Evolutionary conservation across 2,329 filamentous ascomycete genomes (phyloP).

Genomic region (Pyrenochaeta sp.): DNA sequence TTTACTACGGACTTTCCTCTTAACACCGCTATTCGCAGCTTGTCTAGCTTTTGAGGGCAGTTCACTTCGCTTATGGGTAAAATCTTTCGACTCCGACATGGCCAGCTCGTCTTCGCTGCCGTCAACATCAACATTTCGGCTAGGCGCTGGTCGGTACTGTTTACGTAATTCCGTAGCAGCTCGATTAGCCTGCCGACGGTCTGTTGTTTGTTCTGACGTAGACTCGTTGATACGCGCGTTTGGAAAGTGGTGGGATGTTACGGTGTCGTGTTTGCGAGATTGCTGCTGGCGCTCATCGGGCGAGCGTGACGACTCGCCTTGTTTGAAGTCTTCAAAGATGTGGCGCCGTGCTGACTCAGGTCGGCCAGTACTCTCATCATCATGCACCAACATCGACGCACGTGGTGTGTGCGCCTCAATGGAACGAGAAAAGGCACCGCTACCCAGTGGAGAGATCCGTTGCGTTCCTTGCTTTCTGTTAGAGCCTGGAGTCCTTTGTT

Average conservation of each 20-base stretch:
- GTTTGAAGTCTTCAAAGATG: conserved; percentile 18
- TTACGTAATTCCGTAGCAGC: conserved; percentile 17
- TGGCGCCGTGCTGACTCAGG: conserved; percentile 1
- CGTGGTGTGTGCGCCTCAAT: neutral
- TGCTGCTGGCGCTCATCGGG: neutral
- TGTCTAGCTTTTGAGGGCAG: conserved; percentile 9
- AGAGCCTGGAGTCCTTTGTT: conserved; percentile 11
- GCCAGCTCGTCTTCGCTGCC: conserved; percentile 31
- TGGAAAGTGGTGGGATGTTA: conserved; percentile 22
- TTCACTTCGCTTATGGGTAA: neutral
- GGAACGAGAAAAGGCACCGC: neutral
- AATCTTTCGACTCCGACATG: conserved; percentile 3
- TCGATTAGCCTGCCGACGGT: neutral
- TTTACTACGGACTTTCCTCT: neutral
- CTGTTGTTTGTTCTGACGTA: conserved; percentile 8
- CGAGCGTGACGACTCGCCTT: conserved; percentile 16
- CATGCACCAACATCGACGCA: neutral
- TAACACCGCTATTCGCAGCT: conserved; percentile 2
- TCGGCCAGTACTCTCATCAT: conserved; percentile 6
- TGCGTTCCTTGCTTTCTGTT: neutral
- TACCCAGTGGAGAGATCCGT: neutral
- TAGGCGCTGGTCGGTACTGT: conserved; percentile 15
- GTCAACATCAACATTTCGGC: neutral
- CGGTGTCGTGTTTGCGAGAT: neutral
- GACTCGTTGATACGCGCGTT: conserved; percentile 35